These are phyloP conservation scores for Botrytis medusae DNA, from an alignment of 2,329 filamentous ascomycete species.

Conservation along the genomic window DNA sequence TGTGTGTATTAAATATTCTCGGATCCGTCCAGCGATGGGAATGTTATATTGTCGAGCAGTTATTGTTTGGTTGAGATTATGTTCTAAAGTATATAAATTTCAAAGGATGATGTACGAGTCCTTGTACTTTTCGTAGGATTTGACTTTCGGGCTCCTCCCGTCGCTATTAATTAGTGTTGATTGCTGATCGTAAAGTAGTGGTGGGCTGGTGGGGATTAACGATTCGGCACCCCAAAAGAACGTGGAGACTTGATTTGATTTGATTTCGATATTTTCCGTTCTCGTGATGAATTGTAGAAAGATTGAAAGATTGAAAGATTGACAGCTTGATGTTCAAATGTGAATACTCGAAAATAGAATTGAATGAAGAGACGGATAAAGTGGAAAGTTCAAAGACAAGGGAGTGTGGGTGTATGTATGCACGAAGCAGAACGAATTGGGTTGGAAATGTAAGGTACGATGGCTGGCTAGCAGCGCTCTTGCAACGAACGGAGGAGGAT, in stretches of 20 bases:
- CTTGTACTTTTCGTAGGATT: constrained; percentile 8
- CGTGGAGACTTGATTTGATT: constrained; percentile 9
- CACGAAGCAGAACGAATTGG: constrained; percentile 14
- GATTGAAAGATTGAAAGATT: constrained; percentile 12
- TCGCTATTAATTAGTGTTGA: constrained; percentile 22
- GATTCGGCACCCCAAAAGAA: constrained; percentile 11
- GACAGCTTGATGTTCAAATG: constrained; percentile 7
- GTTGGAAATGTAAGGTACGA: constrained; percentile 20
- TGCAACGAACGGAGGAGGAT: background rate
- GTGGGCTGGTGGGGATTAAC: constrained; percentile 4
- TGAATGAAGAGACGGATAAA: background rate
- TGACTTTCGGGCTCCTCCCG: background rate
- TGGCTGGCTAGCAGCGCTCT: constrained; percentile 22
- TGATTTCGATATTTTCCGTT: constrained; percentile 8
- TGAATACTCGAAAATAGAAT: background rate
- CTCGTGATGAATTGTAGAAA: constrained; percentile 17
- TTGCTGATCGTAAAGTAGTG: background rate
- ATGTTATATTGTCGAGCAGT: constrained; percentile 7
- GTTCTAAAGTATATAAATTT: constrained; percentile 11
- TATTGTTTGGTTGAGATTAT: constrained; percentile 11
- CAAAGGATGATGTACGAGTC: background rate
- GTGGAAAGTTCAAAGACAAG: constrained; percentile 12
- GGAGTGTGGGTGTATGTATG: constrained; percentile 21
- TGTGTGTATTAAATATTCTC: constrained; percentile 14
- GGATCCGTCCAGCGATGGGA: constrained; percentile 20